Base-by-base conservation (phyloP, 257 asterid genomes). In the Osmanthus fragrans region DNA sequence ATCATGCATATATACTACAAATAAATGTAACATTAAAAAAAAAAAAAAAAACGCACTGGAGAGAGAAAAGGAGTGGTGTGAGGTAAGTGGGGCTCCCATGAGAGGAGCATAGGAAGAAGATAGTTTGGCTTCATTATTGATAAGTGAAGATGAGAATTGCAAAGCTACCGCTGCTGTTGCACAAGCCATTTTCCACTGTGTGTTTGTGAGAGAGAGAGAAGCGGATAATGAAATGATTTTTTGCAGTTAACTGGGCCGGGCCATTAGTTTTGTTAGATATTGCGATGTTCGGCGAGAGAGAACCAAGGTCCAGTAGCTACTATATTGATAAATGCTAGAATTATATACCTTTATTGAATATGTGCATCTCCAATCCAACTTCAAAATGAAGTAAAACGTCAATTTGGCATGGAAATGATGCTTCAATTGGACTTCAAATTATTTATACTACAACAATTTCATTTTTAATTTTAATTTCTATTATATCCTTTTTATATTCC, bases 41-140 rank as follows among this genome's bases (percentile, higher is more conserved):
- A 30, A 30, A 30, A 71, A 80, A 85, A 79, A 79, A 81, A 77
- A 82, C 92, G 9, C 83, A 91, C 94, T 73, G 45, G 82, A 51
- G 34, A 78, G 66, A 36, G 54, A 63, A 54, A 76, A 70, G 36
- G 87, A 40, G 51, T 77, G 72, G 74, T 21, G 37, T 2, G 81
- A 71, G 47, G 78, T 21, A 47, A 88, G 87, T 79, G 84, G 81
- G 67, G 83, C 13, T 66, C 91, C 89, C 85, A 85, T 70, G 63
- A 89, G 81, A 75, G 76, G 69, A 39, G 86, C 29, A 36, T 89
- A 82, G 19, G 89, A 82, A 16, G 89, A 36, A 16, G 88, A 81
- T 37, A 77, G 72, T 70, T 75, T 82, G 47, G 82, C 32, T 73
- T 88, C 87, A 58, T 85, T 85, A 77, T 84, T 75, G 81, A 86